phyloP scores from a whole-genome alignment of 306 rosid genomes.

The Sechiopsis laciniata region DNA sequence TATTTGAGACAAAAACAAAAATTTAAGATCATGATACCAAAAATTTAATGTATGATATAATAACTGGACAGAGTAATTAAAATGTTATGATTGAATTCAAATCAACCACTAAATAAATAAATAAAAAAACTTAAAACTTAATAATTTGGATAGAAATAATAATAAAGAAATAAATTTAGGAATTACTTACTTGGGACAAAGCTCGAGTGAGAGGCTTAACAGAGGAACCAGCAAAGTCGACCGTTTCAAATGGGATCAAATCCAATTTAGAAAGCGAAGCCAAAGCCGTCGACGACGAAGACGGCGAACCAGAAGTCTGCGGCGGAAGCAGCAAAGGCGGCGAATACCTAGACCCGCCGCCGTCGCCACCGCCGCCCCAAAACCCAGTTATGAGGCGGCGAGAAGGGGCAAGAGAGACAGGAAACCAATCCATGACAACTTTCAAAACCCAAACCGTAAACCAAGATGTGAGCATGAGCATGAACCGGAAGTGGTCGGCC shows the following conservation, averaged over 20 bases:
- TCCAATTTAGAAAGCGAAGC: slow-evolving; percentile 28
- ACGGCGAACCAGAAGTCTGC: neutral
- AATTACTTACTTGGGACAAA: slow-evolving; percentile 30
- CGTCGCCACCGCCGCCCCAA: neutral
- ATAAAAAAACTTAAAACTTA: too few relatives aligned
- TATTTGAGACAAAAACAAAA: too few relatives aligned
- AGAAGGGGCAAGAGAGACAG: slow-evolving; percentile 19
- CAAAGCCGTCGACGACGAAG: slow-evolving; percentile 27
- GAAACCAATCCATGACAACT: slow-evolving; percentile 33
- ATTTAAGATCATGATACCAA: too few relatives aligned
- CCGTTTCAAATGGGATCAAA: slow-evolving; percentile 25
- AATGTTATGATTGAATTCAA: too few relatives aligned
- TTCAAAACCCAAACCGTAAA: slow-evolving; percentile 35
- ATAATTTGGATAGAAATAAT: too few relatives aligned
- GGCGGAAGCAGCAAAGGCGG: slow-evolving; percentile 3
- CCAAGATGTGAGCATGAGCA: slow-evolving; percentile 33
- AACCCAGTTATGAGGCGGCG: slow-evolving; percentile 20
- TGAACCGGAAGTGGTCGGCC: slow-evolving; percentile 31
- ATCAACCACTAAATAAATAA: too few relatives aligned
- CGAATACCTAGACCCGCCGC: neutral
- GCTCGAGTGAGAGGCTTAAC: slow-evolving; percentile 36
- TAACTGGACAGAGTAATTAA: too few relatives aligned
- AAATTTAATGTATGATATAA: too few relatives aligned
- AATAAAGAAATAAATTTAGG: too few relatives aligned
- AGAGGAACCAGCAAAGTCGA: slow-evolving; percentile 25